These are phyloP conservation scores for Cytospora chrysosperma DNA, from an alignment of 2,329 filamentous ascomycete genomes.

Conservation along the genomic window DNA sequence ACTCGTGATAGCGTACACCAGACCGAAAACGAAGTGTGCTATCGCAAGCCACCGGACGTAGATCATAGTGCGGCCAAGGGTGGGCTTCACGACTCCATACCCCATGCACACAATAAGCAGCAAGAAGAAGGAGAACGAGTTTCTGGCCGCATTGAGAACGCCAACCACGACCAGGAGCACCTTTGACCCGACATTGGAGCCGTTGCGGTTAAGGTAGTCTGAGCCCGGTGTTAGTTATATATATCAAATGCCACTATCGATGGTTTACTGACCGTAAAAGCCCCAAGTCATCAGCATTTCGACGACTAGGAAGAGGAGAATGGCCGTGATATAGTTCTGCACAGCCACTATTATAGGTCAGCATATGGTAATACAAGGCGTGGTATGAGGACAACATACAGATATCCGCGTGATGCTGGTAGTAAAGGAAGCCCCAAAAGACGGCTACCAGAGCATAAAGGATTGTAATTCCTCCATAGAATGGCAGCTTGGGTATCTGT, in stretches of 20 bases:
- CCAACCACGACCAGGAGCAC: conserved; percentile 89
- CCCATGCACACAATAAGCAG: conserved; percentile 99
- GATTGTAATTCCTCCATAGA: conserved; percentile 92
- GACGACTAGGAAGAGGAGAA: conserved; percentile 87
- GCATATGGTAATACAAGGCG: conserved; percentile 13
- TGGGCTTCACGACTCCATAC: conserved; percentile 95
- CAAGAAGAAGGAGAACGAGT: conserved; percentile 98
- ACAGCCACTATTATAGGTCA: conserved; percentile 68
- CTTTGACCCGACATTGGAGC: conserved; percentile 79
- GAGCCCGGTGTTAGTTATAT: not conserved
- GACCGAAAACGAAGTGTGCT: conserved; percentile 90
- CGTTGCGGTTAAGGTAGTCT: conserved; percentile 92
- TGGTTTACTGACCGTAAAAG: conserved; percentile 67
- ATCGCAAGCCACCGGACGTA: conserved; percentile 88
- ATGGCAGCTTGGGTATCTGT: conserved; percentile 94
- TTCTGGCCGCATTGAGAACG: conserved; percentile 86
- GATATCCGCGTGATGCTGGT: conserved; percentile 90
- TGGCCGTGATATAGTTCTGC: conserved; percentile 98
- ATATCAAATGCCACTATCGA: not conserved
- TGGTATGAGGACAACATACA: conserved; percentile 46
- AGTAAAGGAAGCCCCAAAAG: conserved; percentile 95
- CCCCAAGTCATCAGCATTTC: conserved; percentile 99
- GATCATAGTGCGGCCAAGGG: conserved; percentile 89
- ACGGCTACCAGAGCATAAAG: conserved; percentile 84
- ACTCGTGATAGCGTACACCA: conserved; percentile 89